phyloP scores from a whole-genome alignment of 73 alveolate species.

The Symbiodinium pilosum region DNA sequence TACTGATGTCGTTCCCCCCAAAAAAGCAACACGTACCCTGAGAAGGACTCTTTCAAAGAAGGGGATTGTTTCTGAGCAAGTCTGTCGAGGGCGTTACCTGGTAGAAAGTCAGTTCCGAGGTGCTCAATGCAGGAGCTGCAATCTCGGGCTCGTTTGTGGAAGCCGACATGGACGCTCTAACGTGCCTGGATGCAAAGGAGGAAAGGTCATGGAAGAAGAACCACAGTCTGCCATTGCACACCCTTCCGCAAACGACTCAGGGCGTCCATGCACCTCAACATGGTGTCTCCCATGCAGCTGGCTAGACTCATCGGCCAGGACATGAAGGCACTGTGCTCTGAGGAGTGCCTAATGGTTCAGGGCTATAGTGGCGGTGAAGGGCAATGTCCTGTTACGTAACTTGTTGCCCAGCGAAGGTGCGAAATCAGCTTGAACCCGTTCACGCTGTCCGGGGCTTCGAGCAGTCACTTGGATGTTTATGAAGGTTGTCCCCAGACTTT shows the following conservation, averaged over 20 bases:
- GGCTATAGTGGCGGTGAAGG: no score
- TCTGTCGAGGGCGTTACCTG: not conserved
- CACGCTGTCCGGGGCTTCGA: no score
- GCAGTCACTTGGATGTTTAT: no score
- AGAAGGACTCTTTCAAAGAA: no score
- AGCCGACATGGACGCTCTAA: not conserved
- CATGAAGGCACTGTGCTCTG: not conserved
- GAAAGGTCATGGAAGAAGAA: not conserved
- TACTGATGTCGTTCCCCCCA: no score
- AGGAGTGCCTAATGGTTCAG: not conserved
- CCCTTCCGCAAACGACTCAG: no score
- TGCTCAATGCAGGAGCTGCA: not conserved
- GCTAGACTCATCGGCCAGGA: not conserved
- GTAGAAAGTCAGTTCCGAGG: not conserved
- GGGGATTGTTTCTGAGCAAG: not conserved
- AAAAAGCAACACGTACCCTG: no score
- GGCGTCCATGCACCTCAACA: not conserved
- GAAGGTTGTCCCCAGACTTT: no score
- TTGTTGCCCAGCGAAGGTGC: no score
- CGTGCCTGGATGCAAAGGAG: not conserved
- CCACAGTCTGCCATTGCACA: not conserved
- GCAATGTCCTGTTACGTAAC: no score
- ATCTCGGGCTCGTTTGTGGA: not conserved
- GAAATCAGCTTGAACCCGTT: no score
- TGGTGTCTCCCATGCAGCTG: constrained; percentile 7